Percentiles rank a stretch among this genome's conserved stretches.
Conservation (phyloP, 768 basidiomycete species). For the Tremella yokohamensis region DNA sequence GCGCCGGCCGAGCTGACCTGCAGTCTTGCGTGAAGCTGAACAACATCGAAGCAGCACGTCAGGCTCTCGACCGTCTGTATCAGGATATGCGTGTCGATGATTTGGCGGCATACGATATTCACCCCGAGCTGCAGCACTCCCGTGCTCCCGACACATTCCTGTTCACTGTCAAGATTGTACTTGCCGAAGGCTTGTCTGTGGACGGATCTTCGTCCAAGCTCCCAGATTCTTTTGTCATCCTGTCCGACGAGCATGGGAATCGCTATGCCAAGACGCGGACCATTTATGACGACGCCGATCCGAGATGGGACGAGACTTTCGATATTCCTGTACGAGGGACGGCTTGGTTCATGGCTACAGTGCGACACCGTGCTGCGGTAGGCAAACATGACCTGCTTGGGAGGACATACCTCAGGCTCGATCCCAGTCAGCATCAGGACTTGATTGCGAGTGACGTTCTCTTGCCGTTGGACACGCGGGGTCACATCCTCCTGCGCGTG, state of each 20-base stretch:
- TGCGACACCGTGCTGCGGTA: conserved; percentile 81
- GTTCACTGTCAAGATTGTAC: conserved; percentile 88
- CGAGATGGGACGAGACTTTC: conserved; percentile 98
- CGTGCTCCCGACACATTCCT: conserved; percentile 56
- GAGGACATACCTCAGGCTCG: conserved; percentile 84
- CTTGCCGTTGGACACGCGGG: conserved; percentile 82
- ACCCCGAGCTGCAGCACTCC: conserved; percentile 23
- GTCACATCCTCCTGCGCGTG: conserved; percentile 77
- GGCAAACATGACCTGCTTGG: conserved; percentile 88
- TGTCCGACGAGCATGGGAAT: conserved; percentile 87
- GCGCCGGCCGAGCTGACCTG: background rate
- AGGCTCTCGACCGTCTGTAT: conserved; percentile 90
- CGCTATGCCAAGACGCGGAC: conserved; percentile 91
- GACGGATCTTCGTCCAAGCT: conserved; percentile 72
- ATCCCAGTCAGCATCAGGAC: conserved; percentile 82
- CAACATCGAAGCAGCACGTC: conserved; percentile 88
- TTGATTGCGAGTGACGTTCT: conserved; percentile 85
- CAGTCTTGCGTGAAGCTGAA: conserved; percentile 95
- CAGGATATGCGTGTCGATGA: conserved; percentile 85
- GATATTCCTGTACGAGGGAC: conserved; percentile 88
- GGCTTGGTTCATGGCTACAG: conserved; percentile 95
- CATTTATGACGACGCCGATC: conserved; percentile 82
- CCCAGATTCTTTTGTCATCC: conserved; percentile 86
- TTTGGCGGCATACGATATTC: conserved; percentile 53
- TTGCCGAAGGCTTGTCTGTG: conserved; percentile 82